A percentile compares a stretch with the other conserved stretches of the same genome.
Evolutionary conservation across 2,329 filamentous ascomycete species (phyloP).

Genomic region (Apiospora saccharicola): DNA sequence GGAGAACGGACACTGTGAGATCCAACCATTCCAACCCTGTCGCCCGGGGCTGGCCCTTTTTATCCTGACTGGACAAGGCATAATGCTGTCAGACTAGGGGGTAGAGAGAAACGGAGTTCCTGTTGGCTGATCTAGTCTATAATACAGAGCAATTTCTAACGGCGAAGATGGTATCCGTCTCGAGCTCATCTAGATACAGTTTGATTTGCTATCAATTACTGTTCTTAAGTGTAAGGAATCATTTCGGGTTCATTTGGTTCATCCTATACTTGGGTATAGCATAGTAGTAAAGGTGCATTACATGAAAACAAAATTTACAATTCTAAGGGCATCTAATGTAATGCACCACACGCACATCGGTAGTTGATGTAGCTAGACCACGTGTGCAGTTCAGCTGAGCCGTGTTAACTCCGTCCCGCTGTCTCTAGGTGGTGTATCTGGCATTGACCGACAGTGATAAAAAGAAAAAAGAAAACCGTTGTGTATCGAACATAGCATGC

Average conservation of each 20-base stretch:
- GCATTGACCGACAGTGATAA: neutral
- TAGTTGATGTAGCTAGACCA: neutral
- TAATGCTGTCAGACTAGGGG: neutral
- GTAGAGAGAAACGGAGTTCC: neutral
- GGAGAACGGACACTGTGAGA: neutral
- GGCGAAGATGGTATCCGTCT: neutral
- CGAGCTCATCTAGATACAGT: neutral
- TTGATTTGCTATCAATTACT: no score
- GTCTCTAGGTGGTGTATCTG: neutral
- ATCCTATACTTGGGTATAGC: no score
- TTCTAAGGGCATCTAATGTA: no score
- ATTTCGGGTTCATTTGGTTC: no score
- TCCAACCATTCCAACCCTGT: neutral
- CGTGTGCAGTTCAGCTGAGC: neutral
- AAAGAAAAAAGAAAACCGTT: neutral
- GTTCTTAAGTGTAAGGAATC: no score
- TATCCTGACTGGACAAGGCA: neutral
- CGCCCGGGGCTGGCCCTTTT: neutral
- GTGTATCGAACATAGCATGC: neutral
- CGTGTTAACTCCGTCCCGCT: neutral
- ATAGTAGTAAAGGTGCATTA: no score
- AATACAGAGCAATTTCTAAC: neutral
- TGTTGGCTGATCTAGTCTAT: slow-evolving; percentile 4
- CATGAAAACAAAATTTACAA: no score
- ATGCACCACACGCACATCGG: no score